These are phyloP conservation scores for Fusarium globosum DNA, from an alignment of 2,329 filamentous ascomycete species.

Conservation along the genomic window DNA sequence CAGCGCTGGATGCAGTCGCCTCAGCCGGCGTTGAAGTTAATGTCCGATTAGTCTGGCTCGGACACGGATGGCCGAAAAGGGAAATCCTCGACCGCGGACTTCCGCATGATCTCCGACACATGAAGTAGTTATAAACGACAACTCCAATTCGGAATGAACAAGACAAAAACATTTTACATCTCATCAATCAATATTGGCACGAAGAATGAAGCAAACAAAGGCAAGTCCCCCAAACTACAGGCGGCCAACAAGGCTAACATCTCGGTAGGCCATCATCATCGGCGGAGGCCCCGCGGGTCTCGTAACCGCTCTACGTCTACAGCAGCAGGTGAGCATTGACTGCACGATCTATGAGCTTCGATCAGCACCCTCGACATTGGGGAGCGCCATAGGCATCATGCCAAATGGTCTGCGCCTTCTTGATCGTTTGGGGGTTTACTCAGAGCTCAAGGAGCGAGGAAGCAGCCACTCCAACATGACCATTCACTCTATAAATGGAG, in stretches of 20 bases:
- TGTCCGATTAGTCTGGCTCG: background rate
- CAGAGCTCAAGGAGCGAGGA: background rate
- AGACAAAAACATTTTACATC: background rate
- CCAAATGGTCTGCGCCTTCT: background rate
- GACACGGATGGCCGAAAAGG: background rate
- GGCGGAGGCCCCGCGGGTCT: background rate
- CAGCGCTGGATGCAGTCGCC: background rate
- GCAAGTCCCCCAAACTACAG: background rate
- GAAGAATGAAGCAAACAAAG: background rate
- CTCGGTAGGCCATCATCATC: background rate
- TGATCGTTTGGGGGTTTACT: background rate
- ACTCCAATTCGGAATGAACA: background rate
- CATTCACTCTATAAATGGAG: background rate
- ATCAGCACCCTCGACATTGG: background rate
- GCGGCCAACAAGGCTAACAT: background rate
- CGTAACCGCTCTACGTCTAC: background rate
- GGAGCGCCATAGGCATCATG: background rate
- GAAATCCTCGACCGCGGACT: background rate
- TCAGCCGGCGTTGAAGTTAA: background rate
- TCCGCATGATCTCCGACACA: background rate
- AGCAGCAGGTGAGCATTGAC: background rate
- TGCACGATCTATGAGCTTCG: background rate
- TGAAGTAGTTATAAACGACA: background rate
- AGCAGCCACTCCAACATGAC: background rate
- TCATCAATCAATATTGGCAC: accelerated